A percentile compares a stretch with the other conserved stretches of the same genome.
Conservation (phyloP, 805 yeast species). For the Isabelozyma gotoi region DNA sequence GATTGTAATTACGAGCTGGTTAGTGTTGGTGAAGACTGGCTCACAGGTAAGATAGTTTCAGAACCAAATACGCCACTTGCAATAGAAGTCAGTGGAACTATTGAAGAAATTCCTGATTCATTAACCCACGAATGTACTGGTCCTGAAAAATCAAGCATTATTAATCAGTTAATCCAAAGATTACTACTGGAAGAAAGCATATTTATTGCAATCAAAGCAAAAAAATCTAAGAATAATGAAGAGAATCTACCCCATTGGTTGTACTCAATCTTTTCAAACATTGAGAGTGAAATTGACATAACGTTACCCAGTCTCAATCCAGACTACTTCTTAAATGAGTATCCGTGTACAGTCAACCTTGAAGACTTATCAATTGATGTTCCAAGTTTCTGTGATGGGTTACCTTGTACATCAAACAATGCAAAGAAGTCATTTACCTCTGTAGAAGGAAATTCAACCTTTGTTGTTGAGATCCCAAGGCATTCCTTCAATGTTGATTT, state of each 20-base stretch:
- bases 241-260: constrained; percentile 25
- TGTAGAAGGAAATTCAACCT: not conserved
- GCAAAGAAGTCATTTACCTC: not conserved
- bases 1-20: constrained; percentile 21
- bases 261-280: constrained; percentile 12
- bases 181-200: not conserved
- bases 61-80: constrained; percentile 12
- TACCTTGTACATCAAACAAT: not conserved
- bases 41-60: constrained; percentile 11
- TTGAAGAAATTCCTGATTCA: constrained; percentile 15
- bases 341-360: not conserved
- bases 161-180: not conserved
- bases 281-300: constrained; percentile 10
- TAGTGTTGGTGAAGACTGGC: constrained; percentile 23
- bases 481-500: not conserved
- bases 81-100: constrained; percentile 16
- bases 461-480: not conserved
- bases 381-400: not conserved
- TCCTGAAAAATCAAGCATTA: not conserved
- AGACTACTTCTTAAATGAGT: not conserved
- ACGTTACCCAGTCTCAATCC: constrained; percentile 10
- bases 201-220: not conserved
- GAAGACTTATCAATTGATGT: not conserved
- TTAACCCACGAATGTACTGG: not conserved
- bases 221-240: constrained; percentile 2